These are phyloP conservation scores for Ogataea methylovora DNA, from an alignment of 805 yeast species.

Conservation along the genomic window DNA sequence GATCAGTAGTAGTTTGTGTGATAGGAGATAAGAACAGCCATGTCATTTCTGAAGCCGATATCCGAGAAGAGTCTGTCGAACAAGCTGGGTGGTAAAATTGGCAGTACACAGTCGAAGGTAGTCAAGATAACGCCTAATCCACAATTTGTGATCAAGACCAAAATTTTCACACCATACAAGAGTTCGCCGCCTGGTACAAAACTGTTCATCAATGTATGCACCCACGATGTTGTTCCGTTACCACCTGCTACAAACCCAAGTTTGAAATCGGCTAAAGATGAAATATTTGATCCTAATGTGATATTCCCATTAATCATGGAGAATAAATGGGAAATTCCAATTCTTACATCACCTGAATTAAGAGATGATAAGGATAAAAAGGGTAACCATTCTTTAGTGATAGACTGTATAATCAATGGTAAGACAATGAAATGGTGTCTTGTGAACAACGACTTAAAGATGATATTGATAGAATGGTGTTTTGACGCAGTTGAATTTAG, in stretches of 20 bases:
- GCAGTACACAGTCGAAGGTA: too few species aligned
- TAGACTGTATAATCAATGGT: constrained; percentile 74
- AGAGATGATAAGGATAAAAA: constrained; percentile 57
- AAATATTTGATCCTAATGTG: constrained; percentile 42
- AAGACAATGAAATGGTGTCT: constrained; percentile 56
- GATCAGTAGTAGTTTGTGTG: too few species aligned
- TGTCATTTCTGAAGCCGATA: background rate
- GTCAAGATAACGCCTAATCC: constrained; percentile 42
- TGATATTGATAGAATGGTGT: constrained; percentile 76
- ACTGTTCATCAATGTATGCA: constrained; percentile 73
- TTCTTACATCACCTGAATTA: constrained; percentile 53
- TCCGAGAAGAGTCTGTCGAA: background rate
- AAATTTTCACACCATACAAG: constrained; percentile 30
- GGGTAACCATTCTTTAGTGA: constrained; percentile 56
- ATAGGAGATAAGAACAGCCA: too few species aligned
- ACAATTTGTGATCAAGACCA: constrained; percentile 68
- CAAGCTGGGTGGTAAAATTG: background rate
- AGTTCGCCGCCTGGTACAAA: constrained; percentile 37
- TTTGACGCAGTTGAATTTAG: constrained; percentile 62
- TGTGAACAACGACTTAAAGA: constrained; percentile 48
- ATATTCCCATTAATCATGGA: constrained; percentile 60
- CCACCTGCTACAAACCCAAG: constrained; percentile 30
- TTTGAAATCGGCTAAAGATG: constrained; percentile 1
- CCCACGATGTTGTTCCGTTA: constrained; percentile 54
- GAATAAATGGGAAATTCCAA: constrained; percentile 81